Conservation (phyloP, 176 grass and related monocot species). For the Oryza brachyantha region DNA sequence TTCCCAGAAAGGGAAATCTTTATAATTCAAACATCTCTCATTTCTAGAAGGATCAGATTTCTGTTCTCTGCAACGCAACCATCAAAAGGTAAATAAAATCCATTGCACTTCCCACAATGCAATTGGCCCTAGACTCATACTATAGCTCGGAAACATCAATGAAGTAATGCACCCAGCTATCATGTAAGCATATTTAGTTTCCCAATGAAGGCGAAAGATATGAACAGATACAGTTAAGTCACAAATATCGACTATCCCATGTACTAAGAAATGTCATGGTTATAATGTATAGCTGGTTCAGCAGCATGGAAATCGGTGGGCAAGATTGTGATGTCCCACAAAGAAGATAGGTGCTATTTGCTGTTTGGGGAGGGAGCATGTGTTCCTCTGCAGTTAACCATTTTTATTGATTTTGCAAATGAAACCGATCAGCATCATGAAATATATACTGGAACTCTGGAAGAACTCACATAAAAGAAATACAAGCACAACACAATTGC, state of each 20-base stretch:
- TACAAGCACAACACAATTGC: not conserved
- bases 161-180: not conserved
- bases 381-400: not conserved
- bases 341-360: not conserved
- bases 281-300: not conserved
- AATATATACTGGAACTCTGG: not conserved
- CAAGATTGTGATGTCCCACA: not conserved
- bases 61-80: constrained; percentile 25
- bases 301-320: not conserved
- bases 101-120: not conserved
- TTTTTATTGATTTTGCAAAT: not conserved
- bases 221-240: not conserved
- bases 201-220: not conserved
- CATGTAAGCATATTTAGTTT: not conserved
- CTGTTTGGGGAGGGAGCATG: not conserved
- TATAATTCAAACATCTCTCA: constrained; percentile 33
- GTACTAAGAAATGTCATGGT: not conserved
- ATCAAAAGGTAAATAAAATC: not conserved
- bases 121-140: not conserved
- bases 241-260: not conserved
- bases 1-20: constrained; percentile 31
- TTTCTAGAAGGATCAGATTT: constrained; percentile 23
- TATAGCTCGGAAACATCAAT: not conserved
- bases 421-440: not conserved
- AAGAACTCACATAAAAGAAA: not conserved